These are phyloP conservation scores for Eutreptiella sp. DNA, from an alignment of 208 protist species.

Conservation along the genomic window DNA sequence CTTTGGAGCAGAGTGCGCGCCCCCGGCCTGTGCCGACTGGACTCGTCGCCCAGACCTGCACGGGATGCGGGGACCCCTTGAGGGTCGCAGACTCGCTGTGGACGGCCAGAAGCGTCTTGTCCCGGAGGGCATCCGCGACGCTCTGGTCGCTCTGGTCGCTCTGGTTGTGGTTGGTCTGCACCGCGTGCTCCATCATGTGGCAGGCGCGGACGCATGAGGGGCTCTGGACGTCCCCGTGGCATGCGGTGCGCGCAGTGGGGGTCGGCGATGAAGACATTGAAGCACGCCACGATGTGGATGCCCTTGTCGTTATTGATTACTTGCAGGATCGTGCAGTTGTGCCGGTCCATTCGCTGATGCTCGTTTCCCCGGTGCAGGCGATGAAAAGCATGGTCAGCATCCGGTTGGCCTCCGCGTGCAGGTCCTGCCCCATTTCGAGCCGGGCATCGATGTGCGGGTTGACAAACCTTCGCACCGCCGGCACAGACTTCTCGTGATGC, in stretches of 20 bases:
- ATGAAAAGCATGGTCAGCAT: background rate
- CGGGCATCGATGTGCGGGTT: background rate
- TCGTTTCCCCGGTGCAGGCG: no score
- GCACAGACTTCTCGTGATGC: background rate
- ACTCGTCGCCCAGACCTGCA: background rate
- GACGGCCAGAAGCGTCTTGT: background rate
- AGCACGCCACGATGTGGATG: background rate
- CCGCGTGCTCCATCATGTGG: constrained; percentile 6
- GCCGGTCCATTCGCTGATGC: background rate
- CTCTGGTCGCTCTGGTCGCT: background rate
- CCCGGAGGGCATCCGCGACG: background rate
- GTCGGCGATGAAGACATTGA: background rate
- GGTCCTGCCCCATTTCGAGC: background rate
- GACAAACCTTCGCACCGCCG: background rate
- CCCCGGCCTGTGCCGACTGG: background rate
- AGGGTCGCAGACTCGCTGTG: background rate
- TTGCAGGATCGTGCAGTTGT: background rate
- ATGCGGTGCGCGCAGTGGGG: background rate
- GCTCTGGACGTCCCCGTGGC: constrained; percentile 2
- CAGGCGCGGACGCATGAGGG: background rate
- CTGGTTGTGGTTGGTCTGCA: background rate
- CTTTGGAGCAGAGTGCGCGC: background rate
- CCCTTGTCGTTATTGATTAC: constrained; percentile 6
- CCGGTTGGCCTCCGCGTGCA: background rate
- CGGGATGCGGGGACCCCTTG: background rate